Evolutionary conservation across 495 filamentous ascomycete species (phyloP).

Genomic region (Hypoxylon perforatum): DNA sequence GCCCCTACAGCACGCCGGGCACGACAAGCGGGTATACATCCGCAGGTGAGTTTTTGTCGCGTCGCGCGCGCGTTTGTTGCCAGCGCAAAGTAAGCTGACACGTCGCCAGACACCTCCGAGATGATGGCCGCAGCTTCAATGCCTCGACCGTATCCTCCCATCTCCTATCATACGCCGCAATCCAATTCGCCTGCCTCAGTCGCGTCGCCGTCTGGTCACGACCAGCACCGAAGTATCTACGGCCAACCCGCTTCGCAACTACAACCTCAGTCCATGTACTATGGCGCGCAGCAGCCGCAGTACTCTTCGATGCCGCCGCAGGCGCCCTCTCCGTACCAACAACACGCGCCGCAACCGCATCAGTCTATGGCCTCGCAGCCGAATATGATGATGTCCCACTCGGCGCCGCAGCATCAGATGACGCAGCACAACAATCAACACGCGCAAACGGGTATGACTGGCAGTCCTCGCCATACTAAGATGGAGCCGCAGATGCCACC

Average conservation of each 20-base stretch:
- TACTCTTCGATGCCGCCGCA: constrained; percentile 77
- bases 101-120: constrained; percentile 77
- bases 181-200: constrained; percentile 97
- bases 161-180: constrained; percentile 91
- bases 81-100: constrained; percentile 42
- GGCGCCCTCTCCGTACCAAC: constrained; percentile 78
- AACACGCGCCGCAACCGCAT: constrained; percentile 78
- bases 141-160: constrained; percentile 87
- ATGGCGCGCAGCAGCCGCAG: constrained; percentile 68
- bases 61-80: constrained; percentile 11
- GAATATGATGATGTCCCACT: constrained; percentile 69
- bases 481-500: constrained; percentile 69
- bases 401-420: constrained; percentile 61
- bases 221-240: constrained; percentile 89
- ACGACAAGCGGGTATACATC: constrained; percentile 78
- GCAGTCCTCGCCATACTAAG: constrained; percentile 70
- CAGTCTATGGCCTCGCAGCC: constrained; percentile 66
- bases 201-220: constrained; percentile 86
- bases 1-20: constrained; percentile 77
- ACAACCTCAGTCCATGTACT: constrained; percentile 78
- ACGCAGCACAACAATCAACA: constrained; percentile 59
- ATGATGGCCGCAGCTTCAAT: constrained; percentile 95
- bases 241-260: constrained; percentile 81
- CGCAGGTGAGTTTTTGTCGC: constrained; percentile 71
- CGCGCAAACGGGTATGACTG: constrained; percentile 64